phyloP scores from a whole-genome alignment of 305 asterid genomes.

The Plantago lanceolata region DNA sequence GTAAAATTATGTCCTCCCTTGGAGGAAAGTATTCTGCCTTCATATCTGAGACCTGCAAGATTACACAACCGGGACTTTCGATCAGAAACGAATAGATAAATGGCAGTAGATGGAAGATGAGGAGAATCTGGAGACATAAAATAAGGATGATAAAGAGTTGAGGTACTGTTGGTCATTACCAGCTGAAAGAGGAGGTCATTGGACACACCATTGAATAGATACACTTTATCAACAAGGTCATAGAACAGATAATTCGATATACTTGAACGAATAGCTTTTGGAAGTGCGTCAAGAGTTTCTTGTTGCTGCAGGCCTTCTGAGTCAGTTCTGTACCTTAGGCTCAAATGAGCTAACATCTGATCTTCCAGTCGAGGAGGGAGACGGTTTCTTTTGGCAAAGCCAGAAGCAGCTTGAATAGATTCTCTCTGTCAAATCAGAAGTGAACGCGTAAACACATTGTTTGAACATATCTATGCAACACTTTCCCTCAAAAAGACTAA shows the following conservation, averaged over 20 bases:
- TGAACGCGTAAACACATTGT: too few relatives aligned
- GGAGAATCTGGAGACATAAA: background rate
- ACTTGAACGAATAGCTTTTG: constrained; percentile 73
- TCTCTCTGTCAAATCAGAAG: constrained; percentile 43
- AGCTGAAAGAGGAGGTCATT: constrained; percentile 77
- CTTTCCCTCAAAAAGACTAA: too few relatives aligned
- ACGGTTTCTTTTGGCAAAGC: constrained; percentile 67
- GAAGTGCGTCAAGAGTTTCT: constrained; percentile 66
- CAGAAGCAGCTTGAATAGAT: constrained; percentile 63
- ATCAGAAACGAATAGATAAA: background rate
- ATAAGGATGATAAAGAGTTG: constrained; percentile 6
- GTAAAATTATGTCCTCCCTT: constrained; percentile 73
- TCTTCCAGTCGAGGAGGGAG: constrained; percentile 64
- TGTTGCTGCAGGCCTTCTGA: constrained; percentile 84
- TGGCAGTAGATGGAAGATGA: background rate
- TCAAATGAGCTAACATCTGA: constrained; percentile 77
- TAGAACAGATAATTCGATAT: constrained; percentile 62
- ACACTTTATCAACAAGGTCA: constrained; percentile 57
- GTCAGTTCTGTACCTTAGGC: constrained; percentile 67
- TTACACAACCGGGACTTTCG: constrained; percentile 7
- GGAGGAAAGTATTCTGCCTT: constrained; percentile 80
- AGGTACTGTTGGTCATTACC: constrained; percentile 36
- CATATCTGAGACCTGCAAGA: constrained; percentile 71
- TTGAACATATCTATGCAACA: too few relatives aligned
- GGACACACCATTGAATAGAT: constrained; percentile 70